A percentile compares a stretch with the other conserved stretches of the same genome.
phyloP scores from a whole-genome alignment of 2,329 filamentous ascomycete species.

The Epichloe aotearoae region DNA sequence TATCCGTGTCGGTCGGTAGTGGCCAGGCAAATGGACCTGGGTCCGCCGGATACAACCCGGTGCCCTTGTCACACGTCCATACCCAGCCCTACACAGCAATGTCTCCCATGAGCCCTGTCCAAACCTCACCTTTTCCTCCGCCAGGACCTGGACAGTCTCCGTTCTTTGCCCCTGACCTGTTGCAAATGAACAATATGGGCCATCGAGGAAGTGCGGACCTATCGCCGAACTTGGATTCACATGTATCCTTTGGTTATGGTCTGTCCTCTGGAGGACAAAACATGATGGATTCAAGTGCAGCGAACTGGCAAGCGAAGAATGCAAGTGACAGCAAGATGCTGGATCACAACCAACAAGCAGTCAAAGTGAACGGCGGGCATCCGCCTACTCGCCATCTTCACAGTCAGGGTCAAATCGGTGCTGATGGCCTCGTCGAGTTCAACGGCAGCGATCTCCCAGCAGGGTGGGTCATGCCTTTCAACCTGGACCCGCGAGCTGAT shows the following conservation, averaged over 20 bases:
- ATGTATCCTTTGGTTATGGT: constrained; percentile 51
- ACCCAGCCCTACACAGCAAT: constrained; percentile 31
- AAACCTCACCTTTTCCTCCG: constrained; percentile 25
- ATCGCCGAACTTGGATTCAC: constrained; percentile 59
- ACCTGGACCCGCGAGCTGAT: constrained; percentile 63
- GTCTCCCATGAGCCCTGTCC: constrained; percentile 39
- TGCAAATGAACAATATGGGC: constrained; percentile 34
- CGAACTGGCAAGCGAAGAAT: constrained; percentile 2
- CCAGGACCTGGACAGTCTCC: constrained; percentile 20
- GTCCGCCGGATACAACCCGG: constrained; percentile 24
- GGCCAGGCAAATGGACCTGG: constrained; percentile 25
- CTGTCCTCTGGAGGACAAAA: neutral
- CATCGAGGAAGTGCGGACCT: constrained; percentile 33
- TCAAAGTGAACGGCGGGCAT: constrained; percentile 13
- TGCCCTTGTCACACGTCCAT: constrained; percentile 29
- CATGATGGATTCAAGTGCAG: constrained; percentile 28
- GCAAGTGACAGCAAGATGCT: neutral
- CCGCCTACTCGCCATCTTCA: constrained; percentile 16
- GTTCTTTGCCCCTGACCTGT: constrained; percentile 39
- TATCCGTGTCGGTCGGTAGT: constrained; percentile 19
- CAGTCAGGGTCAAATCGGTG: constrained; percentile 10
- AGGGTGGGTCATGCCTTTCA: constrained; percentile 90
- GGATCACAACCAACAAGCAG: constrained; percentile 14
- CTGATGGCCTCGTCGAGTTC: constrained; percentile 12
- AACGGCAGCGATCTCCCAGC: constrained; percentile 37